A percentile compares a stretch with the other conserved stretches of the same genome.
Evolutionary conservation across 2,329 filamentous ascomycete genomes (phyloP).

Genomic region (Thermoascus crustaceus): DNA sequence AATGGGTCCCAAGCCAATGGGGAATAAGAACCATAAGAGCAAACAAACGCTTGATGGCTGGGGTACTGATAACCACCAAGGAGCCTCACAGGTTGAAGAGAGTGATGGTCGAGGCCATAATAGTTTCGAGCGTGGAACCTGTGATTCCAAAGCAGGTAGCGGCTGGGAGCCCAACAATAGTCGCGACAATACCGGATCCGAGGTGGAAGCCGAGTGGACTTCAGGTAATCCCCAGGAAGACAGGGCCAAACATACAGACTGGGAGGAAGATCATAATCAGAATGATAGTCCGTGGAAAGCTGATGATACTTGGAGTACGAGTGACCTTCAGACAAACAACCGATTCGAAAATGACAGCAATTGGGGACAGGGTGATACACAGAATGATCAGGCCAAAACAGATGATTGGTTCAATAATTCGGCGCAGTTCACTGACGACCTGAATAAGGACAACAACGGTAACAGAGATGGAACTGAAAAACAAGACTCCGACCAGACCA

Average conservation of each 20-base stretch:
- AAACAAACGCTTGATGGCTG: not conserved
- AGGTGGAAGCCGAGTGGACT: too few relatives aligned
- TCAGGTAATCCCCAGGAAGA: too few relatives aligned
- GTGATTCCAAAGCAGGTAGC: not conserved
- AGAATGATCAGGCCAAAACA: not conserved
- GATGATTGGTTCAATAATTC: not conserved
- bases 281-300: not conserved
- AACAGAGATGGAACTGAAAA: too few relatives aligned
- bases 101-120: not conserved
- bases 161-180: conserved; percentile 1
- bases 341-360: not conserved
- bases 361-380: not conserved
- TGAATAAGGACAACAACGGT: not conserved
- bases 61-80: not conserved
- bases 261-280: too few relatives aligned
- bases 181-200: too few relatives aligned
- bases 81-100: not conserved
- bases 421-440: not conserved
- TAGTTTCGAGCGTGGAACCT: not conserved
- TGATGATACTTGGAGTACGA: not conserved
- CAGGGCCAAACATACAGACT: too few relatives aligned
- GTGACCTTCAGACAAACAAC: not conserved
- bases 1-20: not conserved
- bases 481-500: too few relatives aligned
- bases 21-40: not conserved